Evolutionary conservation across 2,329 filamentous ascomycete species (phyloP).

Genomic region (Ceratocystis smalleyi): DNA sequence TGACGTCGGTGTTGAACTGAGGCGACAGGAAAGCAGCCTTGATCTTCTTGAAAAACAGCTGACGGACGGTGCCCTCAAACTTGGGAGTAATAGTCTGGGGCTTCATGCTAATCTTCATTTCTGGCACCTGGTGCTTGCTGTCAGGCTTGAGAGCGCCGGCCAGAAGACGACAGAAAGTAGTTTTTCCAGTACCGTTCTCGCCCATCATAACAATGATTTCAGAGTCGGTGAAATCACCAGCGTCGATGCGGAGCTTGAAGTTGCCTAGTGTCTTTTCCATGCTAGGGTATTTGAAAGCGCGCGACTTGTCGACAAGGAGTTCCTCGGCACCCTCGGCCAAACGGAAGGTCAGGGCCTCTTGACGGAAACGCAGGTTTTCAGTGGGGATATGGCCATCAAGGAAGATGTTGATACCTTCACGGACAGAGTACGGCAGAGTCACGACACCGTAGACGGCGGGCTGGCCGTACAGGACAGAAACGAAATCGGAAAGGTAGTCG

Average conservation of each 20-base stretch:
- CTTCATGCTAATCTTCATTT: constrained; percentile 98
- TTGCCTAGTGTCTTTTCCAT: constrained; percentile 88
- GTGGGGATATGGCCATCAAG: constrained; percentile 95
- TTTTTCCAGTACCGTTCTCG: constrained; percentile 98
- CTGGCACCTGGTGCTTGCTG: constrained; percentile 57
- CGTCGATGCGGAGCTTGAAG: constrained; percentile 70
- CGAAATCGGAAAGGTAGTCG: constrained; percentile 96
- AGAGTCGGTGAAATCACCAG: constrained; percentile 85
- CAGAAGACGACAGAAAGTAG: constrained; percentile 92
- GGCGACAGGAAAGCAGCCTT: constrained; percentile 90
- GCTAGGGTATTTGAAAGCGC: constrained; percentile 70
- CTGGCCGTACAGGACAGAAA: constrained; percentile 91
- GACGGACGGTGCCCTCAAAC: constrained; percentile 89
- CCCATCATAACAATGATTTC: constrained; percentile 99
- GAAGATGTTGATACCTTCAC: constrained; percentile 99
- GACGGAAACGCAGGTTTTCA: constrained; percentile 95
- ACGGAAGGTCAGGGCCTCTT: constrained; percentile 91
- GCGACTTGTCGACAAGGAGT: constrained; percentile 66
- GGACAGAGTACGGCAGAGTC: constrained; percentile 84
- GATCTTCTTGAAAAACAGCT: constrained; percentile 99
- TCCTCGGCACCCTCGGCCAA: constrained; percentile 83
- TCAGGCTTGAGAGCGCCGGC: constrained; percentile 90
- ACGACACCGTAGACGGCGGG: constrained; percentile 97
- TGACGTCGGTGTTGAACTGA: constrained; percentile 98
- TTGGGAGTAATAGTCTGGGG: constrained; percentile 98